Evolutionary conservation across 345 rosid species (phyloP).

Genomic region (Aquilaria sinensis): DNA sequence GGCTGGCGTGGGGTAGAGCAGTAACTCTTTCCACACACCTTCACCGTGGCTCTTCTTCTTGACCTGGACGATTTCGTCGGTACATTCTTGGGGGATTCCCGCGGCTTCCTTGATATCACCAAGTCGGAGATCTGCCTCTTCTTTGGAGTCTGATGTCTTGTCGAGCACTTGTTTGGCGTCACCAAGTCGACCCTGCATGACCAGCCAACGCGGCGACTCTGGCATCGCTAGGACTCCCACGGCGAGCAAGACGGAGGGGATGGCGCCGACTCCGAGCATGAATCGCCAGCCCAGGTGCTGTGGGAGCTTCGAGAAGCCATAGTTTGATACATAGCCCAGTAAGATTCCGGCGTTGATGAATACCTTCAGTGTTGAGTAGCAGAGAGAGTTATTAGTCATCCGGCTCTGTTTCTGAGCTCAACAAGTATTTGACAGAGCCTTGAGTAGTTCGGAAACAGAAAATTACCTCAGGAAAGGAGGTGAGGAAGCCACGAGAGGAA

Average conservation of each 20-base stretch:
- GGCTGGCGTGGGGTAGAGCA: slow-evolving; percentile 56
- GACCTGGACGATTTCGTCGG: slow-evolving; percentile 62
- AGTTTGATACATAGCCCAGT: slow-evolving; percentile 79
- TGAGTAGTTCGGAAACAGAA: neutral
- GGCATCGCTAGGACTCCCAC: slow-evolving; percentile 71
- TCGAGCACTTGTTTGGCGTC: slow-evolving; percentile 75
- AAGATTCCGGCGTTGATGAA: slow-evolving; percentile 72
- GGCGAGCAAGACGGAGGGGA: slow-evolving; percentile 64
- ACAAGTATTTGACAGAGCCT: too few relatives aligned
- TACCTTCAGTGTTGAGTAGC: slow-evolving; percentile 30
- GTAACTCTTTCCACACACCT: slow-evolving; percentile 76
- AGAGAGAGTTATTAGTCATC: neutral
- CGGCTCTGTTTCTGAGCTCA: too few relatives aligned
- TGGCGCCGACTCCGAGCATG: slow-evolving; percentile 75
- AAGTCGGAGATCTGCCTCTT: slow-evolving; percentile 58
- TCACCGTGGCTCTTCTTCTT: slow-evolving; percentile 37
- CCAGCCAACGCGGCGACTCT: slow-evolving; percentile 96
- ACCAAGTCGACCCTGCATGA: slow-evolving; percentile 82
- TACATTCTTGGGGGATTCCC: slow-evolving; percentile 66
- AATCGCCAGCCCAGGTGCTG: slow-evolving; percentile 61
- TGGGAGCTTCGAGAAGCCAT: slow-evolving; percentile 55
- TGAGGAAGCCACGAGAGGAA: slow-evolving; percentile 83
- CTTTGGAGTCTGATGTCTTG: slow-evolving; percentile 54
- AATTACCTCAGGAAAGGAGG: slow-evolving; percentile 81
- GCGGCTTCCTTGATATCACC: slow-evolving; percentile 79